Conservation (phyloP, 371 early-diverging fungal species). For the Batrachochytrium dendrobatidis region DNA sequence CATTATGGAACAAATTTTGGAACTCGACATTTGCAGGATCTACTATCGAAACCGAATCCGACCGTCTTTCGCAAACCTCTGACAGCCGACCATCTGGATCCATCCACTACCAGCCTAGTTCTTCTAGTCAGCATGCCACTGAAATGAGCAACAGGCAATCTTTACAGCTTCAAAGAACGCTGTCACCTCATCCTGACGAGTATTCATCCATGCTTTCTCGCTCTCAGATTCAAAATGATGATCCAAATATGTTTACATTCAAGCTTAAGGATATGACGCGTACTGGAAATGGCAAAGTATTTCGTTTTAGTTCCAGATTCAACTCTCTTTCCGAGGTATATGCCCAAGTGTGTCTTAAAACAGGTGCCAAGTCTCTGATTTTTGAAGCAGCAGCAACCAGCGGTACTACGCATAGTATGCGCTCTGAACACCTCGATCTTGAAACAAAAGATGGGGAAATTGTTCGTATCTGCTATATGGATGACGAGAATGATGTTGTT, state of each 20-base stretch:
- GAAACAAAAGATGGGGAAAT: slow-evolving; percentile 8
- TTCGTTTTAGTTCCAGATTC: slow-evolving; percentile 59
- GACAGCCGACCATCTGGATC: slow-evolving; percentile 7
- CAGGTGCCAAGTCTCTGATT: slow-evolving; percentile 9
- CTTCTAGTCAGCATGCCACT: not conserved
- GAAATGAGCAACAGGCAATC: not conserved
- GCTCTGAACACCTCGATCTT: not conserved
- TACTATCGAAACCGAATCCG: slow-evolving; percentile 28
- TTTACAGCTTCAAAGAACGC: not conserved
- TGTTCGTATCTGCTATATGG: slow-evolving; percentile 61
- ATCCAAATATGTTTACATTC: slow-evolving; percentile 54
- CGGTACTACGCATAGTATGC: not conserved
- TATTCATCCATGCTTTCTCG: slow-evolving; percentile 10
- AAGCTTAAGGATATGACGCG: slow-evolving; percentile 62
- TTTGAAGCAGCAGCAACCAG: not conserved
- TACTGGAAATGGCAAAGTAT: slow-evolving; percentile 51
- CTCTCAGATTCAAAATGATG: slow-evolving; percentile 40
- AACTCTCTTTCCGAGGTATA: slow-evolving; percentile 30
- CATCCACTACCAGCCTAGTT: not conserved
- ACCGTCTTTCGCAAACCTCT: slow-evolving; percentile 24
- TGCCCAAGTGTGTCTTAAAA: slow-evolving; percentile 19
- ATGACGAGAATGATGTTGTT: slow-evolving; percentile 87
- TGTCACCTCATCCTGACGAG: slow-evolving; percentile 9
- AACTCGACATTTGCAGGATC: slow-evolving; percentile 39
- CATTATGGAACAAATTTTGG: slow-evolving; percentile 40